These are phyloP conservation scores for Cordyceps javanica DNA, from an alignment of 2,329 filamentous ascomycete genomes.

Conservation along the genomic window DNA sequence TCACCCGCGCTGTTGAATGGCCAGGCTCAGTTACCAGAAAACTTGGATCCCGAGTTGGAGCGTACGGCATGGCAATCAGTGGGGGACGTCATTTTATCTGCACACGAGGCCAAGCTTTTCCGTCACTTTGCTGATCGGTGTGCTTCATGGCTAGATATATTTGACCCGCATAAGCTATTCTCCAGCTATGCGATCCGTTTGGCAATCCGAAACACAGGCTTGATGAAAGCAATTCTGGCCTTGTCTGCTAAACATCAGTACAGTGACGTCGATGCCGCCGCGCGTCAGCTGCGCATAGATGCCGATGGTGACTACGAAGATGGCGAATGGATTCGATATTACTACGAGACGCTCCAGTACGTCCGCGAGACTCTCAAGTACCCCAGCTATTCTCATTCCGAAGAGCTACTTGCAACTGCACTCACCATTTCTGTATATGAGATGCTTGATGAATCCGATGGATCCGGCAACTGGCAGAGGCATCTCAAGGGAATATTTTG, in stretches of 20 bases:
- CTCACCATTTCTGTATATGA: slow-evolving; percentile 56
- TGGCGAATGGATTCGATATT: slow-evolving; percentile 33
- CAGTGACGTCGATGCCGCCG: not conserved
- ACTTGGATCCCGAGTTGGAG: slow-evolving; percentile 16
- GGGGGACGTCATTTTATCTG: slow-evolving; percentile 19
- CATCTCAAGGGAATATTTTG: slow-evolving; percentile 59
- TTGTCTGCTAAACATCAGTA: slow-evolving; percentile 42
- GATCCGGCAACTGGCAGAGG: slow-evolving; percentile 47
- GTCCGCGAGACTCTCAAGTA: slow-evolving; percentile 50
- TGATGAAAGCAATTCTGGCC: slow-evolving; percentile 50
- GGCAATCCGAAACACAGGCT: slow-evolving; percentile 38
- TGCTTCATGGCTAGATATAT: slow-evolving; percentile 14
- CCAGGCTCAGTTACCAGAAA: slow-evolving; percentile 6
- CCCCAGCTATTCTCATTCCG: slow-evolving; percentile 31
- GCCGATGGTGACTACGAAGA: slow-evolving; percentile 31
- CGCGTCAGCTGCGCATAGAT: not conserved
- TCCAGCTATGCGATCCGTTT: slow-evolving; percentile 14
- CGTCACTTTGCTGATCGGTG: slow-evolving; percentile 23
- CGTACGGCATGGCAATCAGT: slow-evolving; percentile 22
- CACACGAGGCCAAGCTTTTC: slow-evolving; percentile 23
- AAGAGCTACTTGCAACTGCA: slow-evolving; percentile 50
- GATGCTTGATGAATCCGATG: slow-evolving; percentile 49
- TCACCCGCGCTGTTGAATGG: slow-evolving; percentile 8
- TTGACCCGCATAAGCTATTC: slow-evolving; percentile 14
- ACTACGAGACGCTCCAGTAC: slow-evolving; percentile 55